Conservation (phyloP, 768 basidiomycete genomes). For the Phylloporus sp. region DNA sequence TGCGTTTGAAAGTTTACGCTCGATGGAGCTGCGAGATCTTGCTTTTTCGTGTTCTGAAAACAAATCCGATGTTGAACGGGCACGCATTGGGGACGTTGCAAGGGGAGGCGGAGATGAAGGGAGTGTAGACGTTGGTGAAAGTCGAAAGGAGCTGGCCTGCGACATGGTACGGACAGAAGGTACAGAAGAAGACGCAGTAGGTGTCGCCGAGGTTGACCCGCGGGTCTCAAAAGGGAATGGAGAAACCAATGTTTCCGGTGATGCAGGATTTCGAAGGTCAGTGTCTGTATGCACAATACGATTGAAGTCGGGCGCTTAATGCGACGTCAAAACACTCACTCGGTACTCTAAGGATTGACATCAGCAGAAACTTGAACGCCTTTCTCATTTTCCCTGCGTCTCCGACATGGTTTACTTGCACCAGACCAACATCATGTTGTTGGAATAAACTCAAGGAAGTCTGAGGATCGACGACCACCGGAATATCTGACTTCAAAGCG, state of each 20-base stretch:
- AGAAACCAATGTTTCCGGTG: slow-evolving; percentile 52
- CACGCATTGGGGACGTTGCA: slow-evolving; percentile 47
- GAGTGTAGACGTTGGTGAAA: slow-evolving; percentile 32
- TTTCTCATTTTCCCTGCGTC: slow-evolving; percentile 69
- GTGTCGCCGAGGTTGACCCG: slow-evolving; percentile 45
- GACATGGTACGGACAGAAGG: slow-evolving; percentile 30
- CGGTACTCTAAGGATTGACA: slow-evolving; percentile 50
- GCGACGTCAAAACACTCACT: slow-evolving; percentile 22
- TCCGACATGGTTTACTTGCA: slow-evolving; percentile 59
- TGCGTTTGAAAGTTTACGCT: slow-evolving; percentile 29
- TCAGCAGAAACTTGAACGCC: slow-evolving; percentile 70
- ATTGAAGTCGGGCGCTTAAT: slow-evolving; percentile 7
- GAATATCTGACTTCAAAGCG: slow-evolving; percentile 82
- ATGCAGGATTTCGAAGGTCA: slow-evolving; percentile 66
- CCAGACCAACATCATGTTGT: slow-evolving; percentile 69
- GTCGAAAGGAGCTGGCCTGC: slow-evolving; percentile 27
- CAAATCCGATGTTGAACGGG: slow-evolving; percentile 52
- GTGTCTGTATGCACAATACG: slow-evolving; percentile 26
- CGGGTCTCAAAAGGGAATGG: slow-evolving; percentile 52
- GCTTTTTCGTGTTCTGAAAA: slow-evolving; percentile 40
- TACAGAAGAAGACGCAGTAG: slow-evolving; percentile 43
- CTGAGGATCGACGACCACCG: slow-evolving; percentile 52
- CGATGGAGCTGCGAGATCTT: slow-evolving; percentile 21
- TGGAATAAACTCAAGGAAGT: slow-evolving; percentile 46
- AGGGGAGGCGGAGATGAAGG: slow-evolving; percentile 35